Base-by-base conservation (phyloP, 2,329 filamentous ascomycete species). In the Aspergillus intermedius region DNA sequence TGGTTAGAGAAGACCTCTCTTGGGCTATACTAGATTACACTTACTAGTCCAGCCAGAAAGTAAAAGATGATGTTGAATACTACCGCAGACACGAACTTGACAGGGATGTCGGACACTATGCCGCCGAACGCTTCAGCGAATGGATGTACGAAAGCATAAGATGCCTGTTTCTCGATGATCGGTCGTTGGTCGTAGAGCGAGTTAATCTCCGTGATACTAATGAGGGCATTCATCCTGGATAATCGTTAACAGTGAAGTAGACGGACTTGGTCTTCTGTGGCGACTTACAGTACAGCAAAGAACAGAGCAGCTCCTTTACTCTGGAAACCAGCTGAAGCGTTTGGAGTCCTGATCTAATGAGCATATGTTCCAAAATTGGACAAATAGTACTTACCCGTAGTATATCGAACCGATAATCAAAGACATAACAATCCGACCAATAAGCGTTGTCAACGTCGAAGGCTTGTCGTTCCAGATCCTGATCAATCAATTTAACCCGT, bases 61-160 rank as follows among this genome's bases (percentile, higher is more conserved):
- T 95, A 95, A 5, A 95, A 72, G 1, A 82, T 78, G 22, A 91
- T 51, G 65, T 95, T 94, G 76, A 95, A 95, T 1, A 81, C 69
- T 49, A 91, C 78, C 1, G 81, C 73, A 56, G 89, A 90, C 17
- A 72, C 44, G 17, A 95, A 72, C 66, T 93, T 95, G 69, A 90
- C 88, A 0, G 91, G 91, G 69, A 96, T 72, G 60, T 96, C 91
- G 49, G 82, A 85, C 19, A 96, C 71, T 80, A 95, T 91, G 3
- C 88, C 91, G 0, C 87, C 83, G 49, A 90, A 77, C 12, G 90
- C 88, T 74, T 96, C 90, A 13, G 89, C 84, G 6, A 87, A 91
- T 0, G 91, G 89, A 64, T 95, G 91, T 58, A 95, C 95, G 19
- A 96, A 79, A 7, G 90, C 89, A 63, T 95, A 96, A 48, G 87